phyloP scores from a whole-genome alignment of 148 eudicot genomes.

The Spergularia bocconei region DNA sequence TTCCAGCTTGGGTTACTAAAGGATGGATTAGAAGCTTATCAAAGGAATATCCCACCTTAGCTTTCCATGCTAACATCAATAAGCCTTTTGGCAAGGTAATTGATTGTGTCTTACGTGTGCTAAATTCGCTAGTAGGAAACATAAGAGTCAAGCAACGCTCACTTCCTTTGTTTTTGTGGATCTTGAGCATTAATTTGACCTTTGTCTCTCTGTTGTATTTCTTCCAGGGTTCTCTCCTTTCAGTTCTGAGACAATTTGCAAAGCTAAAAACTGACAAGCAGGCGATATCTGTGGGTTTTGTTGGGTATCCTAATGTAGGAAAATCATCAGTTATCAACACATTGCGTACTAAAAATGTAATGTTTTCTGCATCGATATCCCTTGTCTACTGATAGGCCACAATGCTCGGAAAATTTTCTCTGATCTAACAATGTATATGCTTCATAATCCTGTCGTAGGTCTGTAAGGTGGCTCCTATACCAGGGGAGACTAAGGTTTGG shows the following conservation, averaged over 20 bases:
- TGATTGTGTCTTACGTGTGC: not conserved
- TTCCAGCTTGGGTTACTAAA: slow-evolving; percentile 97
- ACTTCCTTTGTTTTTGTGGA: not conserved
- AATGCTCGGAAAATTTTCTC: not conserved
- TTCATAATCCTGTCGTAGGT: slow-evolving; percentile 37
- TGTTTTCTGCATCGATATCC: not conserved
- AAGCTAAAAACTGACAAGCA: slow-evolving; percentile 85
- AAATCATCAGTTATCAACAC: slow-evolving; percentile 94
- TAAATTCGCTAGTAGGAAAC: too few species aligned
- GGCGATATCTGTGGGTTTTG: slow-evolving; percentile 90
- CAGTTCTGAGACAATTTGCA: slow-evolving; percentile 81
- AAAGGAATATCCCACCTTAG: slow-evolving; percentile 81
- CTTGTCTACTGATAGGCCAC: not conserved
- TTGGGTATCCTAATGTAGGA: slow-evolving; percentile 97
- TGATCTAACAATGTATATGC: not conserved
- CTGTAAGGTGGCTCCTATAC: slow-evolving; percentile 90
- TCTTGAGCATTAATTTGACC: not conserved
- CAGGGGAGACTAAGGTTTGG: slow-evolving; percentile 96
- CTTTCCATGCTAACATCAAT: slow-evolving; percentile 86
- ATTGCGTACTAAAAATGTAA: slow-evolving; percentile 82
- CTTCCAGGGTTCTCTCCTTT: slow-evolving; percentile 78
- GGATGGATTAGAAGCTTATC: slow-evolving; percentile 85
- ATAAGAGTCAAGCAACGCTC: too few species aligned
- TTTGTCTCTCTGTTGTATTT: not conserved
- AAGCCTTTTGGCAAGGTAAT: slow-evolving; percentile 96